phyloP scores from a whole-genome alignment of 345 rosid genomes.

The Syzygium aromaticum region DNA sequence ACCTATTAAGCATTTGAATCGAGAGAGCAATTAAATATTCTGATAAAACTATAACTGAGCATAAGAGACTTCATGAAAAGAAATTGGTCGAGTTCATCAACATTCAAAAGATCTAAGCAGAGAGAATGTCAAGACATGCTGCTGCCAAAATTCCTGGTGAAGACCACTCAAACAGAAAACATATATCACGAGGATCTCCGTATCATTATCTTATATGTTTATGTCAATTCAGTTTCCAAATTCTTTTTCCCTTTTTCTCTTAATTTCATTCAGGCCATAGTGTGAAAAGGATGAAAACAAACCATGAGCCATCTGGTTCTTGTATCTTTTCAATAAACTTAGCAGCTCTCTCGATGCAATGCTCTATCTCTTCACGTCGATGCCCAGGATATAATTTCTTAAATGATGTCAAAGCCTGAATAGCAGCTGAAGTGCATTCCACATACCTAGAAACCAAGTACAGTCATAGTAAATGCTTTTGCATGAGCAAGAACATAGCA shows the following conservation, averaged over 20 bases:
- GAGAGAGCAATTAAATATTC: neutral
- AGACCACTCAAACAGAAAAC: neutral
- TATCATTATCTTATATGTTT: neutral
- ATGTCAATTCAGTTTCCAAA: neutral
- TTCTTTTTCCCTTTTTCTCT: neutral
- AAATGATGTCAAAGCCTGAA: constrained; percentile 77
- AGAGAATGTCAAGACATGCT: neutral
- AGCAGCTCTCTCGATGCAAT: constrained; percentile 60
- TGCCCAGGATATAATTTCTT: constrained; percentile 66
- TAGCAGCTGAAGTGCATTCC: constrained; percentile 91
- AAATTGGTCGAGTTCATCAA: neutral
- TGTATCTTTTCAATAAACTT: constrained; percentile 64
- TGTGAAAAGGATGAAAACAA: constrained; percentile 13
- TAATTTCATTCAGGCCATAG: neutral
- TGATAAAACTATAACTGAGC: neutral
- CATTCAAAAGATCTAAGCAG: neutral
- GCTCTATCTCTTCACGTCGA: constrained; percentile 59
- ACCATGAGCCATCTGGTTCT: constrained; percentile 92
- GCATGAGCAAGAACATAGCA: neutral
- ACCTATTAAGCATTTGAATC: constrained; percentile 34
- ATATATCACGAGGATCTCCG: neutral
- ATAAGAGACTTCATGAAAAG: neutral
- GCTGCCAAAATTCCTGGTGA: neutral
- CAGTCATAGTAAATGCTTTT: constrained; percentile 1
- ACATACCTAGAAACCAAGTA: constrained; percentile 48